A percentile compares a stretch with the other conserved stretches of the same genome.
Evolutionary conservation across 148 eudicot genomes (phyloP).

Genomic region (Chenopodium berlandieri): DNA sequence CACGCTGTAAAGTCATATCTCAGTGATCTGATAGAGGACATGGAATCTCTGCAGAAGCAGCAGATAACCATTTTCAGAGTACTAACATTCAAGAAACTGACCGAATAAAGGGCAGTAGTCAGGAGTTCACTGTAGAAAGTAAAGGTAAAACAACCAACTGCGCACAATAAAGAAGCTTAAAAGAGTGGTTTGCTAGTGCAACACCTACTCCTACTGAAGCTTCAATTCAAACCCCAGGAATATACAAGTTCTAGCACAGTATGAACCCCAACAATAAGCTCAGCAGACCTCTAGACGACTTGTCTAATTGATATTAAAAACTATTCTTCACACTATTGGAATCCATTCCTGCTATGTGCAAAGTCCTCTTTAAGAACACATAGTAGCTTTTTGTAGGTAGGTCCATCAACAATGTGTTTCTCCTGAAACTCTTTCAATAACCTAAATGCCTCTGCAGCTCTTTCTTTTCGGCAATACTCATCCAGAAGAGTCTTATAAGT

Average conservation of each 20-base stretch:
- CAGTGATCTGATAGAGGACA: too few relatives aligned
- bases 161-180: too few relatives aligned
- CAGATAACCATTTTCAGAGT: background rate
- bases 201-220: background rate
- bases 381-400: conserved; percentile 40
- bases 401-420: conserved; percentile 49
- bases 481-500: conserved; percentile 66
- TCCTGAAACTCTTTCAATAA: conserved; percentile 57
- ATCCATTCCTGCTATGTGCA: conserved; percentile 7
- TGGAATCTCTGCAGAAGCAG: too few relatives aligned
- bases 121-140: too few relatives aligned
- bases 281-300: background rate
- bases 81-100: background rate
- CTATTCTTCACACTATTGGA: background rate
- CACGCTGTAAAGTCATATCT: too few relatives aligned
- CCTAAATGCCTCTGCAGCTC: conserved; percentile 42
- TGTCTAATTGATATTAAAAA: background rate
- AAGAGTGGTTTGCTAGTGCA: too few relatives aligned
- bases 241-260: background rate
- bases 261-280: background rate
- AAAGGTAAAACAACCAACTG: too few relatives aligned
- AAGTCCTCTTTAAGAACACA: conserved; percentile 42
- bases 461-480: conserved; percentile 53
- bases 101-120: background rate
- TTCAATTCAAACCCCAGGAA: background rate